Base-by-base conservation (phyloP, 2,329 filamentous ascomycete species). In the Venturia nashicola region DNA sequence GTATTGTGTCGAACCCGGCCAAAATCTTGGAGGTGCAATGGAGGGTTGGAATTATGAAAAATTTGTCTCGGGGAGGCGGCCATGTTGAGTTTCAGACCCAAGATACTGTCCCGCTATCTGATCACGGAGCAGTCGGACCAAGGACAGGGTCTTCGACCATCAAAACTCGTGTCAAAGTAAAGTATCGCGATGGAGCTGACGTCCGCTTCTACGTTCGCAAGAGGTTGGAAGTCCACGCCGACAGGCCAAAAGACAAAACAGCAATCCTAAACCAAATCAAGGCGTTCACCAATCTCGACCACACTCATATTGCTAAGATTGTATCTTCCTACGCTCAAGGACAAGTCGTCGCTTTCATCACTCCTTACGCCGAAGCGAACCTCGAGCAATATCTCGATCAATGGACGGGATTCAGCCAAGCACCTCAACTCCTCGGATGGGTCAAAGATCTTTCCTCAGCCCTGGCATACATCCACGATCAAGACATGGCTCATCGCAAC, bases 381-480 rank as follows among this genome's bases (percentile, higher is more conserved):
- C 67, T 76, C n/a, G 74, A 75, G 43, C 73, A 76, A 12, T 76
- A 71, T 65, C 69, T 76, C 7, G 68, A 68, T 7, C 69, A 59
- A 27, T 72, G 7, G 67, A 69, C 32, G 67, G 73, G 75, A 32
- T 65, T 71, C 1, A 69, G 66, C 55, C 73, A 73, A 9, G 68
- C 74, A 1, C 71, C 72, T 42, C 62, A 72, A 7, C 69, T 76
- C 0, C 68, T 76, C 11, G 72, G 73, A 61, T 76, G 74, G 74
- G 75, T 76, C 71, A 70, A 72, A 62, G 74, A 76, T 61, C 69
- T 76, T 2, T 71, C 74, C 0, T 72, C 73, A 2, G 75, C 72
- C 0, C 61, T 76, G 7, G 73, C 74, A 12, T 75, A 74, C 65
- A 69, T 76, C 2, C 74, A 76, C 60, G 68, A 70, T 59, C 63